Base-by-base conservation (phyloP, 2,329 filamentous ascomycete genomes). In the Talaromyces sp. region DNA sequence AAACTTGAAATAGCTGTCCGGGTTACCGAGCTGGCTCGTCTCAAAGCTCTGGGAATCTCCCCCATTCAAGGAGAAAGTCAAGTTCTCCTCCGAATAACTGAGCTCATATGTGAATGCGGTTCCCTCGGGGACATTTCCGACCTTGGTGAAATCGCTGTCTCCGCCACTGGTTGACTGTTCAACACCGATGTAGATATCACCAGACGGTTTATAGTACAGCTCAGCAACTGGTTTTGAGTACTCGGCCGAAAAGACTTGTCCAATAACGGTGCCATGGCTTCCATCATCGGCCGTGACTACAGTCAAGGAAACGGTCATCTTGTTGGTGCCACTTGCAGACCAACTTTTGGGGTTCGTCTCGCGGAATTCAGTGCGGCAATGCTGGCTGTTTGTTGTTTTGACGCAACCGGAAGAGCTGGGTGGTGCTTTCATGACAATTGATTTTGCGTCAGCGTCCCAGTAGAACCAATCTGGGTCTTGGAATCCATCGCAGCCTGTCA, bases 301-400 rank as follows among this genome's bases (percentile, higher is more conserved):
- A 0, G 63, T 62, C 7, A 79, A 65, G 0, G 65, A 66, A 2
- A 68, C 74, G 19, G 63, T 71, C n/a, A 78, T 67, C 3, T 67
- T 65, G 63, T 77, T 78, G n/a, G 63, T 66, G 4, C 61, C 55
- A n/a, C 68, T 71, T 8, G 76, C 74, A 51, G 70, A 66, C 75
- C 76, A 68, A 1, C 59, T 65, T 9, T 55, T 55, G 7, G 74
- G 75, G 32, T 57, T 66, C 17, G 57, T 61, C 67, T 80, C 77
- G 19, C 76, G 75, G 13, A 80, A 68, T 65, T 80, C 77, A 10
- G 74, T 77, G 30, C 76, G 77, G 65, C 77, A 79, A 64, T 80
- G 77, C 53, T 73, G 60, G 66, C 75, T 78, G 68, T 77, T 72
- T 1, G 70, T 63, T 0, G 77, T 79, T 2, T 71, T 78, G 8